Base-by-base conservation (phyloP, 176 grass and related monocot genomes). In the Oryza meridionalis region DNA sequence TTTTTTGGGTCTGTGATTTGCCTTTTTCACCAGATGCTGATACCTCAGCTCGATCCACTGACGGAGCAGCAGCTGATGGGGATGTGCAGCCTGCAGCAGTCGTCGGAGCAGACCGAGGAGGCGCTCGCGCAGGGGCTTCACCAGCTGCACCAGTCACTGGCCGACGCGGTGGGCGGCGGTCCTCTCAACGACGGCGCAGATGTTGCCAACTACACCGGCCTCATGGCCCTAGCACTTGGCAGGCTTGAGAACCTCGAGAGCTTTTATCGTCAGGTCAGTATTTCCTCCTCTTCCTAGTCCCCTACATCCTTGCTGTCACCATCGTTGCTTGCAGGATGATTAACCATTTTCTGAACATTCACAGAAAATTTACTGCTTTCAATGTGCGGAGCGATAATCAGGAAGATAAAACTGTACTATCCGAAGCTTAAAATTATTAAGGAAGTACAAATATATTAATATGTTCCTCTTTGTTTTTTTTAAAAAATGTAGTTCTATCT, bases 31-130 rank as follows among this genome's bases (percentile, higher is more conserved):
- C 88, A 99, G 96, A 94, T 99, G 72, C 77, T 99, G 83, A 87
- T 88, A 72, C 91, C 89, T 66, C 91, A 89, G 82, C 86, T 99
- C 59, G 96, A 99, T 74, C 89, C 91, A 51, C 68, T 95, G 53
- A 92, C 90, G 81, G 91, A 99, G 53, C 96, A 90, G 75, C 96
- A 99, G 84, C 26, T 92, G 51, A 32, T 96, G 45, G 93, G 88
- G 58, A 89, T 99, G 81, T 94, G 77, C 69, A 67, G 64, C 65
- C 88, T 99, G 47, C 93, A 94, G 79, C 96, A 90, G 53, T 96
- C 91, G 0, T 99, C 88, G 12, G 91, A 92, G 42, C 93, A 96
- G 38, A 88, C 93, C 1, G 96, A 99, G 89, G 93, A 92, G 81
- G 96, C 96, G 4, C 93, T 99, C 12, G 55, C n/a, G 69, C 91